phyloP scores from a whole-genome alignment of 1,284 basidiomycete genomes.

The Sanghuangporus baumii region DNA sequence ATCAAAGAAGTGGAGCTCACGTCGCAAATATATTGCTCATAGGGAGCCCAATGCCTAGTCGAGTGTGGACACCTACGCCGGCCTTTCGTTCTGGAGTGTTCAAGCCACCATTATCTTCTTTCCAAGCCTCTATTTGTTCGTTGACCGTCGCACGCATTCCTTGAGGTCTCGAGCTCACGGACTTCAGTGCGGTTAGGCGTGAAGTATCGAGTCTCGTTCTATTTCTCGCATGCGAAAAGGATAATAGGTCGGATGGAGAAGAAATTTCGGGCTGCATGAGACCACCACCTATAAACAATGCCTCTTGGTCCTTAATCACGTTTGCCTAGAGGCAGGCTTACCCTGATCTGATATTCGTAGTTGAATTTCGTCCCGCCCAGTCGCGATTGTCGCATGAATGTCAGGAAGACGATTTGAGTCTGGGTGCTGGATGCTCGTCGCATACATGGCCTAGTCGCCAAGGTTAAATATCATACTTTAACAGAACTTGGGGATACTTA shows the following conservation, averaged over 20 bases:
- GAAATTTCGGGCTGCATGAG: constrained; percentile 47
- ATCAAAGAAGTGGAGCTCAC: constrained; percentile 35
- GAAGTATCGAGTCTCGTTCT: constrained; percentile 59
- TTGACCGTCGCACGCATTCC: constrained; percentile 72
- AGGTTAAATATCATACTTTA: constrained; percentile 16
- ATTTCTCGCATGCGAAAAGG: constrained; percentile 78
- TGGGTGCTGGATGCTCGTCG: constrained; percentile 50
- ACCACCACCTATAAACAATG: constrained; percentile 54
- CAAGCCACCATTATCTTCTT: constrained; percentile 26
- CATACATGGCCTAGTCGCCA: constrained; percentile 47
- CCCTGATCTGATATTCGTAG: constrained; percentile 87
- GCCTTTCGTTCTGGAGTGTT: constrained; percentile 40
- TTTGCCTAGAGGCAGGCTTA: constrained; percentile 23
- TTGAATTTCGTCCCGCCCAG: constrained; percentile 64
- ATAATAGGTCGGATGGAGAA: constrained; percentile 69
- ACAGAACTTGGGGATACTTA: constrained; percentile 29
- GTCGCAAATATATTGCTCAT: constrained; percentile 85
- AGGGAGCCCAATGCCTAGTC: constrained; percentile 75
- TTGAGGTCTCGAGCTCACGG: constrained; percentile 50
- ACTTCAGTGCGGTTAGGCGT: constrained; percentile 67
- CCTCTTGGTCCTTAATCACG: background rate
- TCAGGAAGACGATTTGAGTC: constrained; percentile 39
- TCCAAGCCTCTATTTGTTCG: constrained; percentile 60
- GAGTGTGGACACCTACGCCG: constrained; percentile 48
- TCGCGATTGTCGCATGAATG: constrained; percentile 69